Conservation (phyloP, 139 green algal genomes). For the Penium margaritaceum region DNA sequence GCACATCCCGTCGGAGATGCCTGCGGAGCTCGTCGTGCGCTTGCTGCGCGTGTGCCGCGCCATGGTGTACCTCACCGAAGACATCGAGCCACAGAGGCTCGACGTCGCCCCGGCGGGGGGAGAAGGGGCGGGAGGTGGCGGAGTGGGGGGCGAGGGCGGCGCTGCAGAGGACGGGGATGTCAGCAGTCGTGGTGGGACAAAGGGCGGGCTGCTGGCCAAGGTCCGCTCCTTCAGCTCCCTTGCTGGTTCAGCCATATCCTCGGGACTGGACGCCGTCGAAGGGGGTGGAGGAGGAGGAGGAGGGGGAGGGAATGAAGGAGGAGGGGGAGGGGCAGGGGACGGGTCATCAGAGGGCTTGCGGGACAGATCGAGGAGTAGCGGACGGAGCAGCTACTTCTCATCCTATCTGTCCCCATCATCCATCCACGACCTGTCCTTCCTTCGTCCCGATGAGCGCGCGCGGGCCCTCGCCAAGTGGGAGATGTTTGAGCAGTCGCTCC, state of each 20-base stretch:
- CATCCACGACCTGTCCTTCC: background rate
- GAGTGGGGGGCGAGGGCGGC: too few species aligned
- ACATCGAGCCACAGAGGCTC: too few species aligned
- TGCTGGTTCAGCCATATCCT: background rate
- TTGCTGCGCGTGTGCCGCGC: slow-evolving; percentile 1
- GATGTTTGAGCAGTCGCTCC: slow-evolving; percentile 1
- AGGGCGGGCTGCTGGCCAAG: background rate
- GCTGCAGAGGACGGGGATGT: slow-evolving; percentile 9
- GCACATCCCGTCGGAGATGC: background rate
- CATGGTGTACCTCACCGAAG: slow-evolving; percentile 9
- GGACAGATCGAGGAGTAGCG: too few species aligned
- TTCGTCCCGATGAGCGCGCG: background rate
- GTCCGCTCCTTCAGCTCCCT: too few species aligned
- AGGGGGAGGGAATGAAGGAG: too few species aligned
- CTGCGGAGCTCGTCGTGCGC: background rate
- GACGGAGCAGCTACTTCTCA: too few species aligned
- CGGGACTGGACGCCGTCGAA: background rate
- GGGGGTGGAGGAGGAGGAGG: background rate
- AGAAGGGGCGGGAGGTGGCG: too few species aligned
- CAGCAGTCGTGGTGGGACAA: too few species aligned
- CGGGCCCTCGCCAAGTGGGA: background rate
- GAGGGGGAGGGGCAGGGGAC: background rate
- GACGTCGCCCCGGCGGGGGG: too few species aligned
- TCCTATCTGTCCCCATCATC: too few species aligned
- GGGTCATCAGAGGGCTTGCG: too few species aligned